A percentile compares a stretch with the other conserved stretches of the same genome.
Evolutionary conservation across 2,329 filamentous ascomycete species (phyloP).

Genomic region (Pestalotiopsis sp.): DNA sequence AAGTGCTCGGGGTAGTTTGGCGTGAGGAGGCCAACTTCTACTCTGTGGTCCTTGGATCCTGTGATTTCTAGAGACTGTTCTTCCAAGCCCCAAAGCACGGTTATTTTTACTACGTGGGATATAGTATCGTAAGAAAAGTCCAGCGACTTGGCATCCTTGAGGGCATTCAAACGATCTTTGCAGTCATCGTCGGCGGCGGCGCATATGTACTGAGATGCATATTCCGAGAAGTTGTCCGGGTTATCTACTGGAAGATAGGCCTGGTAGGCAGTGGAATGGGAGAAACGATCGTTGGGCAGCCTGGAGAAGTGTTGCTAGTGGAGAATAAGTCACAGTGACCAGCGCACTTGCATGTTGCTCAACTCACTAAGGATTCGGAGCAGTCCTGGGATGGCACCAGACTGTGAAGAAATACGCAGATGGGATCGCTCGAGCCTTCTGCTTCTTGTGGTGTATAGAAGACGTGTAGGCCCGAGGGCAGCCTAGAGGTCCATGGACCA

Average conservation of each 20-base stretch:
- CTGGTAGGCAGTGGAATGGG: conserved; percentile 64
- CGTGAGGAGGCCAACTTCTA: conserved; percentile 81
- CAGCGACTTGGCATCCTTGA: conserved; percentile 52
- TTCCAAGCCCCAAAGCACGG: conserved; percentile 60
- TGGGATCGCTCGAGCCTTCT: conserved; percentile 23
- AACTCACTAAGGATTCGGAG: conserved; percentile 31
- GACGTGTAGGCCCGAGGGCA: conserved; percentile 80
- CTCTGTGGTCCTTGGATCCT: conserved; percentile 48
- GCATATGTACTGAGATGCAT: conserved; percentile 43
- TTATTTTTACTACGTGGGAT: conserved; percentile 64
- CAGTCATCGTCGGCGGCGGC: conserved; percentile 23
- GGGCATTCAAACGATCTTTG: conserved; percentile 20
- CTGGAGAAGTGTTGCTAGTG: conserved; percentile 66
- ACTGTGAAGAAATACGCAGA: conserved; percentile 30
- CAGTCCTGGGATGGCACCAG: conserved; percentile 37
- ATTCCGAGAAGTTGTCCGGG: conserved; percentile 54
- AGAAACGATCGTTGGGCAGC: conserved; percentile 55
- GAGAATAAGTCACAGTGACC: conserved; percentile 53
- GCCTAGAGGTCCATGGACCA: conserved; percentile 71
- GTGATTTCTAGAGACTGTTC: conserved; percentile 40
- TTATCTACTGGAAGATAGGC: conserved; percentile 67
- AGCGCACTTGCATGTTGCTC: conserved; percentile 22
- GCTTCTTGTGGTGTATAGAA: conserved; percentile 64
- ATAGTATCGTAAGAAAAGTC: conserved; percentile 70
- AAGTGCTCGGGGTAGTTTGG: conserved; percentile 58